Evolutionary conservation across 345 rosid genomes (phyloP).

Genomic region (Eucalyptus grandis): DNA sequence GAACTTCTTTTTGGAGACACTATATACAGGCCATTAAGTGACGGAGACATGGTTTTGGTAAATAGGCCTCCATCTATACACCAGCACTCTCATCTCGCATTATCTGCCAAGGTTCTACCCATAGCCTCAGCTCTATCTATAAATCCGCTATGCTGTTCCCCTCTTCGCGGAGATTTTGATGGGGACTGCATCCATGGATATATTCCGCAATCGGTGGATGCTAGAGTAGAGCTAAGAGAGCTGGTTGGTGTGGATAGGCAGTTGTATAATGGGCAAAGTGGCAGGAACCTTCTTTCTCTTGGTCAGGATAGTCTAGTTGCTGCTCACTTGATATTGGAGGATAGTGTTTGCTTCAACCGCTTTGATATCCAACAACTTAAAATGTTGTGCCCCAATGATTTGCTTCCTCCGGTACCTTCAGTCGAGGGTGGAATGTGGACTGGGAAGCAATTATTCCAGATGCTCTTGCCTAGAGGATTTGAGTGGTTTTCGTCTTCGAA

Average conservation of each 20-base stretch:
- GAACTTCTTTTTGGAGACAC: slow-evolving; percentile 55
- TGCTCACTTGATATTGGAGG: slow-evolving; percentile 60
- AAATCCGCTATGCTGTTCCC: slow-evolving; percentile 82
- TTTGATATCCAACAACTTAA: slow-evolving; percentile 72
- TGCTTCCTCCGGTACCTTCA: slow-evolving; percentile 32
- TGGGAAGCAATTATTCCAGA: slow-evolving; percentile 72
- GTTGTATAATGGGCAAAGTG: slow-evolving; percentile 61
- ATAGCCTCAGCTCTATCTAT: slow-evolving; percentile 59
- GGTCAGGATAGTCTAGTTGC: slow-evolving; percentile 82
- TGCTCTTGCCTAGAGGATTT: slow-evolving; percentile 66
- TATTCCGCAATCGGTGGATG: slow-evolving; percentile 72
- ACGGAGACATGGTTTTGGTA: slow-evolving; percentile 72
- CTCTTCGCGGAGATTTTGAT: slow-evolving; percentile 92
- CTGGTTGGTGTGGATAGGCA: slow-evolving; percentile 82
- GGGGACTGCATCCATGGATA: slow-evolving; percentile 97
- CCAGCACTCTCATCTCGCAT: slow-evolving; percentile 77
- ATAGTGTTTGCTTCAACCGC: slow-evolving; percentile 21
- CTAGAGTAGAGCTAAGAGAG: slow-evolving; percentile 69
- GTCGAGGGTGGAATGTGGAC: slow-evolving; percentile 43
- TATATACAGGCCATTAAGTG: slow-evolving; percentile 46
- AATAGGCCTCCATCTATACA: slow-evolving; percentile 96
- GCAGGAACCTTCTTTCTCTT: slow-evolving; percentile 58
- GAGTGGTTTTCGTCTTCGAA: slow-evolving; percentile 31
- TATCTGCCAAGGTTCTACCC: slow-evolving; percentile 67
- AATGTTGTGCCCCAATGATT: slow-evolving; percentile 48